These are phyloP conservation scores for Blastomyces parvus DNA, from an alignment of 2,329 filamentous ascomycete genomes.

Conservation along the genomic window DNA sequence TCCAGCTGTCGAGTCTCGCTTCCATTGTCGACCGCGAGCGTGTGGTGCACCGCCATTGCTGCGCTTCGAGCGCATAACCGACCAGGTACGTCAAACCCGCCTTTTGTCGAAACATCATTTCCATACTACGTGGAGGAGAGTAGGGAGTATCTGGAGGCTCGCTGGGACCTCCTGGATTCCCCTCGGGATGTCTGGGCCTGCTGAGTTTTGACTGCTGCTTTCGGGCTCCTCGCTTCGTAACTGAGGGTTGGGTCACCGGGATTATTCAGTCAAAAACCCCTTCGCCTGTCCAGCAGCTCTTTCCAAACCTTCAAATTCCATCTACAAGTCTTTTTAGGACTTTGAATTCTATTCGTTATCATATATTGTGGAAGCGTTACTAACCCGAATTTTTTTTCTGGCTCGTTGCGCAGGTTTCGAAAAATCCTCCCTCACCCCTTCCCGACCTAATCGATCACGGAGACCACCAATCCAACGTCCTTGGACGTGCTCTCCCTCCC, in stretches of 20 bases:
- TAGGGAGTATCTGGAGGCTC: not conserved
- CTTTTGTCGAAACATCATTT: not conserved
- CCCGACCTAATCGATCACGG: not conserved
- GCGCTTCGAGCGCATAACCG: slow-evolving; percentile 8
- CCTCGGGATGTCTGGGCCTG: not conserved
- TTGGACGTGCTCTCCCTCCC: not conserved
- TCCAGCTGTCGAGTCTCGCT: not conserved
- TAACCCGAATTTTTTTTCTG: not conserved
- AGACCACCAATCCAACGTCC: slow-evolving; percentile 6
- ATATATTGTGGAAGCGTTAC: not conserved
- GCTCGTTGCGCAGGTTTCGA: not conserved
- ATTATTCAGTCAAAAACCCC: not conserved
- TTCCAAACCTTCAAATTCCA: not conserved
- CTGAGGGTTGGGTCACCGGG: not conserved
- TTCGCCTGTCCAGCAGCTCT: not conserved
- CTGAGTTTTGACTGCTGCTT: not conserved
- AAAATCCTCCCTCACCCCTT: not conserved
- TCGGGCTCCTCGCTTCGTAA: not conserved
- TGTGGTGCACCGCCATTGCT: slow-evolving; percentile 2
- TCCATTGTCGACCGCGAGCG: not conserved
- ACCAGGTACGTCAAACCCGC: slow-evolving; percentile 5
- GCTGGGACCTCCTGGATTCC: not conserved
- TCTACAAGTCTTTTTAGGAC: not conserved
- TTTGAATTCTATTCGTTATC: not conserved
- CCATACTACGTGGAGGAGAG: not conserved